Conservation (phyloP, 2,329 filamentous ascomycete species). For the Calonectria hongkongensis region DNA sequence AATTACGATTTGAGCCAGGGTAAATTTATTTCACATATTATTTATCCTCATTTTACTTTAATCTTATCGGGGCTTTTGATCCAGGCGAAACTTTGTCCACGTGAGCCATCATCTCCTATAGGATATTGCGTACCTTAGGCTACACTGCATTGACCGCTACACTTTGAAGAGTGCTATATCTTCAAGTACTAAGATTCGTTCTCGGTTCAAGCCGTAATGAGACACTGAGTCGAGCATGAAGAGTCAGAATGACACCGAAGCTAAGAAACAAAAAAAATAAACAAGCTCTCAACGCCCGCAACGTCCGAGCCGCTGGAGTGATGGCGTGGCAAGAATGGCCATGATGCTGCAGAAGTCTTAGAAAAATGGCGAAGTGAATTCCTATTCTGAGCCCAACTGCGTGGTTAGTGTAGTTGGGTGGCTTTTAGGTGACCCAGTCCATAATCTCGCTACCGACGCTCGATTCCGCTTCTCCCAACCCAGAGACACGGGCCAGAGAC, state of each 20-base stretch:
- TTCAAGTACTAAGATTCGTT: not conserved
- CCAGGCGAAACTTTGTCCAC: not conserved
- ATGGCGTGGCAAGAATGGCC: not conserved
- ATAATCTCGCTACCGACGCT: constrained; percentile 15
- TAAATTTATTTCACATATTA: not conserved
- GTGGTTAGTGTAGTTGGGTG: constrained; percentile 14
- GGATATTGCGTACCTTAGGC: no score
- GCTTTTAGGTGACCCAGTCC: not conserved
- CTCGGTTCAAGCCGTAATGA: constrained; percentile 17
- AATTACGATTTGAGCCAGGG: no score
- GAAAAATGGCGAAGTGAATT: constrained; percentile 14
- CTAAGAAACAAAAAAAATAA: not conserved
- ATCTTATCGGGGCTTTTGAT: not conserved
- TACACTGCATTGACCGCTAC: not conserved
- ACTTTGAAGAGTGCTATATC: no score
- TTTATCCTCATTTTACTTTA: not conserved
- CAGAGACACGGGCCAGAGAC: constrained; percentile 8
- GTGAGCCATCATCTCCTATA: not conserved
- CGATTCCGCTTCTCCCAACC: constrained; percentile 5
- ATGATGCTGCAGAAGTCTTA: constrained; percentile 6
- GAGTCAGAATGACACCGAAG: constrained; percentile 4
- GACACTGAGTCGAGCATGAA: not conserved
- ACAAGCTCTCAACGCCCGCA: not conserved
- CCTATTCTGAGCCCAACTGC: not conserved
- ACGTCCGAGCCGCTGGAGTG: not conserved